Evolutionary conservation across 345 rosid species (phyloP), one percentile per base, ranked within the genome.

Genomic region (Hirschfeldia incana): DNA sequence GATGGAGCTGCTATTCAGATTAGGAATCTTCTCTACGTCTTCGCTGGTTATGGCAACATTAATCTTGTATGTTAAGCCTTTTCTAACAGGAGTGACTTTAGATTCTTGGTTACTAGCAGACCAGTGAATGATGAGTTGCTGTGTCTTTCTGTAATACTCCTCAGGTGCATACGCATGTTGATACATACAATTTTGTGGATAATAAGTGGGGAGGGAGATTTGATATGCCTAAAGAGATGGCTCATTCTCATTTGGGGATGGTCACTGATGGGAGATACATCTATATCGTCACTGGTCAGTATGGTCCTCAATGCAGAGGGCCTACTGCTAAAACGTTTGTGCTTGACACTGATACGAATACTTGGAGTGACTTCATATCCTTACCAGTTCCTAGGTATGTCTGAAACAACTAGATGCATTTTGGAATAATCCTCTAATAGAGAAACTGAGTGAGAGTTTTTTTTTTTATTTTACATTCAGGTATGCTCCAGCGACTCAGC

Each of bases 231-330:
- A 93, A 90, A 82, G 96, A 93, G 82, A 95, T 95, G 99, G 98
- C 98, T 10, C 99, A 95, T 85, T 95, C 99, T 11, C 98, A 95
- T 78, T 91, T 95, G 84, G 99, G 98, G 79, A 93, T 95, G 99
- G 98, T 85, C 16, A 90, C 97, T 0, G 98, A 95, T 84, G 98
- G 98, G 76, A 78, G 96, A 74, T 93, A 86, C 79, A 90, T 94
- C 28, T 94, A 92, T 70, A 75, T 91, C 29, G 92, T 94, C 30
- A 86, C 89, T 0, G 98, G 98, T 67, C 98, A 95, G 69, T 90
- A 88, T 81, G 98, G 98, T 80, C 99, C 99, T 49, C 97, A 95
- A 71, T 93, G 98, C 73, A 87, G 98, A 81, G 97, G 97, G 0
- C 92, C 99, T 69, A 93, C 96, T 34, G 88, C 98, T 59, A 88